These are phyloP conservation scores for Oehlia diaphana DNA, from an alignment of 192 early-diverging fungal genomes.

Conservation along the genomic window DNA sequence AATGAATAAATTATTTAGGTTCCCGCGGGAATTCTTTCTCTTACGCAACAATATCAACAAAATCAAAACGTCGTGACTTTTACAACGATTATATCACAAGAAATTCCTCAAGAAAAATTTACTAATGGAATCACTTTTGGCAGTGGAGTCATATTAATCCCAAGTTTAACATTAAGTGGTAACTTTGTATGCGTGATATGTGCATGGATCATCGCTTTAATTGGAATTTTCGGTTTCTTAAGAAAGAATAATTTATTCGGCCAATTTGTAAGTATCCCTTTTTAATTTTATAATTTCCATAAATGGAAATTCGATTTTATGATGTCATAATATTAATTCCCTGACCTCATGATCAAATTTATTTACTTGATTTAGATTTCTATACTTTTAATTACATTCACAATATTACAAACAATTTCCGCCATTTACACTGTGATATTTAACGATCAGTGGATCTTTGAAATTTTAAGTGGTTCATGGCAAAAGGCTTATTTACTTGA, in stretches of 20 bases:
- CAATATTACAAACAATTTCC: background rate
- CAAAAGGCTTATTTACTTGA: background rate
- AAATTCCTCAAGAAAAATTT: background rate
- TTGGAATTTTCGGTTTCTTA: slow-evolving; percentile 15
- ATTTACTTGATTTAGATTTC: background rate
- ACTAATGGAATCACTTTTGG: background rate
- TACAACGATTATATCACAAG: slow-evolving; percentile 12
- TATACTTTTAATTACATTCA: slow-evolving; percentile 3
- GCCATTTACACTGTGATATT: slow-evolving; percentile 1
- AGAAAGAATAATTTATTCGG: slow-evolving; percentile 8
- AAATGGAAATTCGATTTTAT: background rate
- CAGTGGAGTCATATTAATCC: background rate
- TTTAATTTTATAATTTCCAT: background rate
- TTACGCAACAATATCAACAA: background rate
- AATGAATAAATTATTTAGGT: background rate
- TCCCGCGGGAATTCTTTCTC: slow-evolving; percentile 4
- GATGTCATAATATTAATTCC: background rate
- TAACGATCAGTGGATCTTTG: slow-evolving; percentile 7
- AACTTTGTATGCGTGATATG: slow-evolving; percentile 8
- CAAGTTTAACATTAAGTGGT: background rate
- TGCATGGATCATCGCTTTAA: slow-evolving; percentile 7
- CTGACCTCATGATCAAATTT: background rate
- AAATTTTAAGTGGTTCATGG: slow-evolving; percentile 4
- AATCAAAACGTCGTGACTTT: background rate
- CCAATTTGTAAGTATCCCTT: slow-evolving; percentile 21